Evolutionary conservation across 768 basidiomycete genomes (phyloP).

Genomic region (Lentinus brumalis): DNA sequence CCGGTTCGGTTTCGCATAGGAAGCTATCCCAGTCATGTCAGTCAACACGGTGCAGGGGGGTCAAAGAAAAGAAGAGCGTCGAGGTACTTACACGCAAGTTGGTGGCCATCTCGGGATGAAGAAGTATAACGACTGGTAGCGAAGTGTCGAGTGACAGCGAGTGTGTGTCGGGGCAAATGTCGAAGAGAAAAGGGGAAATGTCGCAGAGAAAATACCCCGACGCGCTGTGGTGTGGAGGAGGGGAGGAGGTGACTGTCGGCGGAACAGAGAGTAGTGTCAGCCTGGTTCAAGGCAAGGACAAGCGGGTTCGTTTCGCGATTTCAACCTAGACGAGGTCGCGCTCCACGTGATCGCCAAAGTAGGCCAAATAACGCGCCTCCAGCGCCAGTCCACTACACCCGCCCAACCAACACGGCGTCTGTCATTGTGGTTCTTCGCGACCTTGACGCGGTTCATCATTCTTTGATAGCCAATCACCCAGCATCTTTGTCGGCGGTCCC

Average conservation of each 20-base stretch:
- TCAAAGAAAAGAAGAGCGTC: conserved; percentile 5
- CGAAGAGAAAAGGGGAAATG: conserved; percentile 32
- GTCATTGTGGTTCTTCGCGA: conserved; percentile 5
- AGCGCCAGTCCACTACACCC: conserved; percentile 9
- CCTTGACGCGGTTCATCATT: conserved; percentile 19
- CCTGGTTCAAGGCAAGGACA: conserved; percentile 34
- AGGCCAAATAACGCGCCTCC: conserved; percentile 32
- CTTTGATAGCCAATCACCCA: conserved; percentile 18
- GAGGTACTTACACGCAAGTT: conserved; percentile 57
- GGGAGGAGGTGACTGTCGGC: conserved; percentile 22
- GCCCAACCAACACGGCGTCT: neutral
- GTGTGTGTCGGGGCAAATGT: conserved; percentile 18
- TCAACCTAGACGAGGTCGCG: conserved; percentile 32
- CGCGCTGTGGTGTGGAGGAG: conserved; percentile 29
- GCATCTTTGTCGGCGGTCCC: conserved; percentile 5
- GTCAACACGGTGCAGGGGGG: neutral
- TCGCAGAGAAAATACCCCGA: conserved; percentile 30
- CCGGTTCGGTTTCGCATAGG: conserved; percentile 67
- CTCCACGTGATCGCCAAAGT: conserved; percentile 38
- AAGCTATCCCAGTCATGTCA: conserved; percentile 43
- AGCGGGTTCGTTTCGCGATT: conserved; percentile 31
- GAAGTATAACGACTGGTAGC: conserved; percentile 15
- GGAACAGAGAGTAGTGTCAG: conserved; percentile 35
- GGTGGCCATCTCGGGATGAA: conserved; percentile 50
- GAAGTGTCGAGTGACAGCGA: conserved; percentile 25